Base-by-base conservation (phyloP, 805 yeast genomes). In the Candida ficus region DNA sequence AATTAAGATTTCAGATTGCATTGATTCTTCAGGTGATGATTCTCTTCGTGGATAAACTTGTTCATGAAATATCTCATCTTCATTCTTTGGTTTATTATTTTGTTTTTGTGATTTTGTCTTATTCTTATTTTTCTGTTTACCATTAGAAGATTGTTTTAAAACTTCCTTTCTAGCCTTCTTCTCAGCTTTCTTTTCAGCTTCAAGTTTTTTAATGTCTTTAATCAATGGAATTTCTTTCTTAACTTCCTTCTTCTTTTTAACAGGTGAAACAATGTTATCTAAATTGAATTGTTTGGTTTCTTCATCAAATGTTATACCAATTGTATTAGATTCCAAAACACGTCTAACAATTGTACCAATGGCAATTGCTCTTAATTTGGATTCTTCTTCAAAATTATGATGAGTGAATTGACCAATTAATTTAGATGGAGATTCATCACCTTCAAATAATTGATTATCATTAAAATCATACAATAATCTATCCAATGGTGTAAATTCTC, bases 401-500 rank as follows among this genome's bases (percentile, higher is more conserved):
- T 50, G 45, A 27, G 50, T 47, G 23, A 47, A 46, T 4, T 49
- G 29, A 6, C 61, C 61, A 40, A 56, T 50, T 20, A 52, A 41
- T 16, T 44, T 48, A 2, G 42, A n/a, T 12, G 48, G 46, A 13
- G 48, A 23, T 3, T 53, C 52, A 3, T 31, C 33, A 7, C 31
- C 42, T 4, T 35, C 28, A 41, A 55, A 55, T 11, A 55, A 39
- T 3, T 23, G 29, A 2, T 43, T 16, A 50, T 83, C 89, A 47
- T 79, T 67, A 48, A 81, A 83, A 54, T 82, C 90, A 38, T 68
- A 70, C 41, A 82, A 66, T 38, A 69, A 71, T 46, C 64, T 70
- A 19, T 71, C 71, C 14, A 83, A 64, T 5, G 82, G 73, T 22
- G 67, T 62, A 51, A 78, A 81, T 45, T 80, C 89, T 44, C 75